Conservation (phyloP, 2,329 filamentous ascomycete genomes). For the Curvularia hawaiiensis region DNA sequence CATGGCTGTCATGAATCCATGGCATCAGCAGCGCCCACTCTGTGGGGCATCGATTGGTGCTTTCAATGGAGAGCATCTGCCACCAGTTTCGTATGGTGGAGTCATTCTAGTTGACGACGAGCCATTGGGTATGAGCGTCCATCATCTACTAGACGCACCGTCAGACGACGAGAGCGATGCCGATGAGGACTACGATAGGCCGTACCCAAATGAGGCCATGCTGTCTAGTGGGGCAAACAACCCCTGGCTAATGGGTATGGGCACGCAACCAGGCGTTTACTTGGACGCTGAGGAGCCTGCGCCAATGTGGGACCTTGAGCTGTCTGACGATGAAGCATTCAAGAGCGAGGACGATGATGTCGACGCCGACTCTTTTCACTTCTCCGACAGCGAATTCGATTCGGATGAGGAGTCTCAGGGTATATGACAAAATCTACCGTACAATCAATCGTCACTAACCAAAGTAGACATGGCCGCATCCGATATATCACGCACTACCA, state of each 20-base stretch:
- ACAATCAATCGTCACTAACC: not conserved
- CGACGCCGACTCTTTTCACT: slow-evolving; percentile 51
- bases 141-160: slow-evolving; percentile 84
- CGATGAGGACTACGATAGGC: slow-evolving; percentile 44
- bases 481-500: slow-evolving; percentile 35
- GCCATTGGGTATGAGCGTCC: slow-evolving; percentile 92
- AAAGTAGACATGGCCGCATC: slow-evolving; percentile 33
- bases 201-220: slow-evolving; percentile 33
- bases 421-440: slow-evolving; percentile 8
- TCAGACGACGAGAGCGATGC: slow-evolving; percentile 57
- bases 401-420: slow-evolving; percentile 40
- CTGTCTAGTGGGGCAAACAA: slow-evolving; percentile 53
- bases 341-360: slow-evolving; percentile 48
- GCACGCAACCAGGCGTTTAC: slow-evolving; percentile 42
- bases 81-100: slow-evolving; percentile 89
- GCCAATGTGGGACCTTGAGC: slow-evolving; percentile 52
- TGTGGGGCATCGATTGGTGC: slow-evolving; percentile 95
- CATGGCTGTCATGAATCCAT: slow-evolving; percentile 65
- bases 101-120: slow-evolving; percentile 83
- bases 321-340: slow-evolving; percentile 58
- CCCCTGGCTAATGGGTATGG: slow-evolving; percentile 46
- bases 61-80: slow-evolving; percentile 83
- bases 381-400: slow-evolving; percentile 62
- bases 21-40: slow-evolving; percentile 76
- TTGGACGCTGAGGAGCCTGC: slow-evolving; percentile 34